Evolutionary conservation across 352 stramenopile genomes (phyloP), one percentile per base, ranked within the genome.

Genomic region (Phytophthora fragariaefolia): DNA sequence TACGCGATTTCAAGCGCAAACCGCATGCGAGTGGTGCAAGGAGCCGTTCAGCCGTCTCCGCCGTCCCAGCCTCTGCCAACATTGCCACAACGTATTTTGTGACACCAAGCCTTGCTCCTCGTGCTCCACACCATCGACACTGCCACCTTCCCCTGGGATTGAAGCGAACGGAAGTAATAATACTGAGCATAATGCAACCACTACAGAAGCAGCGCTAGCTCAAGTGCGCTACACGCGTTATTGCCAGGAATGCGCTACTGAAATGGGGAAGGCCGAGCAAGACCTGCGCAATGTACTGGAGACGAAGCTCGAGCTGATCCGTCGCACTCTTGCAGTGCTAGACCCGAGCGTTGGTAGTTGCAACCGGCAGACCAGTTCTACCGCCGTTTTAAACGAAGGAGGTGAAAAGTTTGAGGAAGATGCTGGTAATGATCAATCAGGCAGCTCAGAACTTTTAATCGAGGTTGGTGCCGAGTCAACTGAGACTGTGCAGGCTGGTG

Each of bases 1-100:
- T 40, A 57, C 76, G 22, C 84, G 86, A 45, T 91, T 92, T 55
- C 67, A 87, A 40, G 67, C 64, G 46, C 82, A 92, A 62, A 81
- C 64, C 6, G 56, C 46, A 7, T 95, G 87, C 52, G 84, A 93
- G 51, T 88, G 81, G 79, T 95, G 87, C 47, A 92, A 93, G 59
- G 87, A 93, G 61, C 52, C 58, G 13, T 95, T 95, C 73, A 83
- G 58, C 23, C 76, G 75, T n/a, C 72, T 89, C 9, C 82, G 83
- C 8, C 79, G 83, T 26, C 73, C 80, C 24, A 93, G 82, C 49
- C 61, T 95, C 28, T 95, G 87, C 17, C 87, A 93, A 64, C 83
- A 92, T 54, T 93, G 87, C 66, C 77, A 87, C 58, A 91, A 89
- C 48, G 77, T 93, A 34, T 92, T 89, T 59, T 93, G 85, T 46